phyloP scores from a whole-genome alignment of 192 early-diverging fungal genomes.

The Coemansia sp. region DNA sequence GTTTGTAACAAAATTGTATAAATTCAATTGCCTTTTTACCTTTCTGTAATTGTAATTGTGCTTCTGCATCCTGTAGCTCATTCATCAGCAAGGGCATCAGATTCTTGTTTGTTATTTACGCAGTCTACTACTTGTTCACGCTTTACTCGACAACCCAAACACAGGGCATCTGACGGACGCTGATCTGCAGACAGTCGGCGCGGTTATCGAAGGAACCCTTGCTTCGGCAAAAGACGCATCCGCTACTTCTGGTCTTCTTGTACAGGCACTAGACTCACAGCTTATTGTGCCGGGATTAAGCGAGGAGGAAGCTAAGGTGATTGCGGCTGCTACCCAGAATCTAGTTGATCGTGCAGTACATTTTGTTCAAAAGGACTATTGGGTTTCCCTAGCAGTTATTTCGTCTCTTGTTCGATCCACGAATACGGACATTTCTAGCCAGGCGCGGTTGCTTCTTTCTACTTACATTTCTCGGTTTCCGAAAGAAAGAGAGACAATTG shows the following conservation, averaged over 20 bases:
- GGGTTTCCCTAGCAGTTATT: conserved; percentile 37
- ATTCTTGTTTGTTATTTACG: conserved; percentile 37
- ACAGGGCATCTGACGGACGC: conserved; percentile 30
- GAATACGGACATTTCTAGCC: conserved; percentile 14
- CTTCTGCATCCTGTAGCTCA: conserved; percentile 28
- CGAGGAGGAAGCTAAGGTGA: background rate
- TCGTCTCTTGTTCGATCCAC: conserved; percentile 17
- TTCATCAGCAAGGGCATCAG: conserved; percentile 28
- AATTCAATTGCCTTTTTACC: background rate
- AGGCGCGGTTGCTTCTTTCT: conserved; percentile 28
- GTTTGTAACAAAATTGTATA: background rate
- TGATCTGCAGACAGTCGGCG: conserved; percentile 23
- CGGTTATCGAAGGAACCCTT: conserved; percentile 43
- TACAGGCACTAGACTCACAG: conserved; percentile 27
- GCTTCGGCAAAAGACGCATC: conserved; percentile 17
- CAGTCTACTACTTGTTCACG: conserved; percentile 45
- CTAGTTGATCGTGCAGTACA: conserved; percentile 15
- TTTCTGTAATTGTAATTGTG: background rate
- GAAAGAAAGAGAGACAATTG: conserved; percentile 24
- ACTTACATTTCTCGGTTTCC: conserved; percentile 32
- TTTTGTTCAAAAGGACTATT: conserved; percentile 33
- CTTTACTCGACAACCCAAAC: conserved; percentile 30
- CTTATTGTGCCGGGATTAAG: background rate
- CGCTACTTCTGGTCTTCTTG: conserved; percentile 18
- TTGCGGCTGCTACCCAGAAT: conserved; percentile 1